Evolutionary conservation across 2,329 filamentous ascomycete species (phyloP).

Genomic region (Penicillium sp.): DNA sequence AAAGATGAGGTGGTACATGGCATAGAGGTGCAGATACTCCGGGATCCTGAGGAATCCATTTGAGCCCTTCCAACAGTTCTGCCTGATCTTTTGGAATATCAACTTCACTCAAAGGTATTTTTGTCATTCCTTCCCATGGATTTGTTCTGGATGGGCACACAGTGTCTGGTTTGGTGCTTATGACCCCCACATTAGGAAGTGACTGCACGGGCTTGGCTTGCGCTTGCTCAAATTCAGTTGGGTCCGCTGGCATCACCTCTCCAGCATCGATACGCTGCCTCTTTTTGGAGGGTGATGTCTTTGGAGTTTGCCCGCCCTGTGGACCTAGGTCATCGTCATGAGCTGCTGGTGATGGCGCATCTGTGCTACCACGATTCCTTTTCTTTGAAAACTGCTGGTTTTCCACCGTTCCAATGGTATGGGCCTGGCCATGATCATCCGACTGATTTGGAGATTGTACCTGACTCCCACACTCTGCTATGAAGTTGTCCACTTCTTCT

Average conservation of each 20-base stretch:
- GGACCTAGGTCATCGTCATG: neutral
- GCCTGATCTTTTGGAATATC: constrained; percentile 52
- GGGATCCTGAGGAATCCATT: constrained; percentile 38
- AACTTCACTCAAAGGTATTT: constrained; percentile 46
- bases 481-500: neutral
- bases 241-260: neutral
- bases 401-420: neutral
- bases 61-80: constrained; percentile 47
- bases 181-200: neutral
- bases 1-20: constrained; percentile 37
- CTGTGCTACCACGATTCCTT: constrained; percentile 11
- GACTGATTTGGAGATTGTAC: neutral
- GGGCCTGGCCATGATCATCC: neutral
- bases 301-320: neutral
- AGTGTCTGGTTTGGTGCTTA: neutral
- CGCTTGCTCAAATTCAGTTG: neutral
- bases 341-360: neutral
- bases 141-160: constrained; percentile 5
- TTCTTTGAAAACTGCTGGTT: constrained; percentile 11
- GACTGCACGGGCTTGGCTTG: neutral
- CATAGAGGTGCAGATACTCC: constrained; percentile 29
- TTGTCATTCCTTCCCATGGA: constrained; percentile 36
- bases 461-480: neutral
- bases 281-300: constrained; percentile 13
- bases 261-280: constrained; percentile 12